Evolutionary conservation across 768 basidiomycete genomes (phyloP).

Genomic region (Termitomyces titanicus): DNA sequence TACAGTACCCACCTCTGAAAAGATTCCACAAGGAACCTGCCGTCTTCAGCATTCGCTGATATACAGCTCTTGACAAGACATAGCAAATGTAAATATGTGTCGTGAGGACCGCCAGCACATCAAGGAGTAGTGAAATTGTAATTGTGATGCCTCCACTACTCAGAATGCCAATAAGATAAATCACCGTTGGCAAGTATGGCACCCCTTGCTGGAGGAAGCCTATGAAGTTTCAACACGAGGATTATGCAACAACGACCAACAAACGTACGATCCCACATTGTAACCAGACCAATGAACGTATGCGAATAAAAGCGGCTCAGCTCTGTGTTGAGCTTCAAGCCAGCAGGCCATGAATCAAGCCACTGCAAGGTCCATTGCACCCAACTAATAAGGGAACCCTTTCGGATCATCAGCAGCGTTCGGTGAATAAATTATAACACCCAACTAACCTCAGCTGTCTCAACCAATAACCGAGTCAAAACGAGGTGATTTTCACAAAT

Average conservation of each 20-base stretch:
- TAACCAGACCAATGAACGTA: slow-evolving; percentile 61
- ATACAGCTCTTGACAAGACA: slow-evolving; percentile 55
- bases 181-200: slow-evolving; percentile 23
- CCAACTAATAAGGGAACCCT: slow-evolving; percentile 42
- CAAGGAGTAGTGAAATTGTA: slow-evolving; percentile 60
- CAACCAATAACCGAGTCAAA: slow-evolving; percentile 38
- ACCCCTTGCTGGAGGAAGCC: slow-evolving; percentile 22
- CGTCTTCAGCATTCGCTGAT: slow-evolving; percentile 53
- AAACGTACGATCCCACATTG: slow-evolving; percentile 71
- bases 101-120: slow-evolving; percentile 64
- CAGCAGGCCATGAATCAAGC: slow-evolving; percentile 95
- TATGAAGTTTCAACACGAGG: not conserved
- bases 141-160: slow-evolving; percentile 57
- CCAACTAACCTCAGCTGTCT: slow-evolving; percentile 36
- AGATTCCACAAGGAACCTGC: slow-evolving; percentile 80
- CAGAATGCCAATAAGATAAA: slow-evolving; percentile 34
- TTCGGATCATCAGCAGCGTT: not conserved
- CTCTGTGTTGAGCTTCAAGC: slow-evolving; percentile 93
- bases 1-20: slow-evolving; percentile 63
- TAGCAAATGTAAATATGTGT: slow-evolving; percentile 73
- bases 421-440: not conserved
- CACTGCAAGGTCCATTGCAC: slow-evolving; percentile 61
- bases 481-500: slow-evolving; percentile 59
- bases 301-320: slow-evolving; percentile 84
- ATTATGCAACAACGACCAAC: not conserved